Evolutionary conservation across 345 rosid species (phyloP).

Genomic region (sweet orange (Citrus sinensis)): DVS_A1.0 CM039163.1:43568501-43569000

Average conservation of each 20-base stretch:
- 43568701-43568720: no score
- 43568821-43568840: neutral
- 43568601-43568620: no score
- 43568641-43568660: no score
- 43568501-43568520: neutral
- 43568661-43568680: neutral
- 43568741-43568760: no score
- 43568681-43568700: no score
- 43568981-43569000: neutral
- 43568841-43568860: neutral
- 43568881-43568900: neutral
- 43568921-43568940: neutral
- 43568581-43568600: no score
- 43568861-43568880: slow-evolving; percentile 8
- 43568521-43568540: neutral
- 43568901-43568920: neutral
- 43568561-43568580: no score
- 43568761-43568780: neutral
- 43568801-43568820: neutral
- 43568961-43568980: neutral
- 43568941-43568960: neutral
- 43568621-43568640: no score
- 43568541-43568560: neutral
- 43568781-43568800: neutral
- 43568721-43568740: no score